Evolutionary conservation across 2,329 filamentous ascomycete species (phyloP), one percentile per base, ranked within the genome.

Genomic region (Trichocomaceae sp.): DNA sequence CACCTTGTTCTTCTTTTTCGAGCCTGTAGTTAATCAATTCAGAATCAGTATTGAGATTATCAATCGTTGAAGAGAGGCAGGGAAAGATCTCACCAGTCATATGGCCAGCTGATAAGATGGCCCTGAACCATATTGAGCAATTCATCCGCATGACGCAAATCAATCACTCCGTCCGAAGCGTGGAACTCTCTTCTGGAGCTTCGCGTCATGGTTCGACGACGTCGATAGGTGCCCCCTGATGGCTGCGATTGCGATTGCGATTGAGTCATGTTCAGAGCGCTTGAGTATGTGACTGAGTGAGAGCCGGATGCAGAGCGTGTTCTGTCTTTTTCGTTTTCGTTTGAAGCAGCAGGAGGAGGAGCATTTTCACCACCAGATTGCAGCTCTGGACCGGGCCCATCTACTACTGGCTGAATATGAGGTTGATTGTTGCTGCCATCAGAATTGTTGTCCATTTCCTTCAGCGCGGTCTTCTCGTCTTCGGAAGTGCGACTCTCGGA

Each of bases 21-120:
- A 96, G 82, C 90, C 79, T 81, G 26, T 29, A 8, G 50, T 19
- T 19, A 29, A 35, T 33, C 26, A 50, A 26, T 26, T 4, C 3
- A 26, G 23, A 17, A 12, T 57, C 62, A 64, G 58, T 54, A 60
- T 13, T 26, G 42, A 45, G 26, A 26, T 47, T 55, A 48, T 35
- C 13, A 29, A 22, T n/a, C n/a, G 19, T 48, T 50, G n/a, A 51
- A 54, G 20, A 50, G 20, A 20, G 23, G 7, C 12, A 29, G 13
- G 42, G 46, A 2, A 15, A 17, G 48, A 5, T 44, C 70, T 62
- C 69, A 81, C 83, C 95, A 99, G 65, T 99, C 90, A 71, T 97
- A 96, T 5, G 93, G 93, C 77, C 95, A 99, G 60, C 89, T 77
- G 23, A 99, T 91, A 51, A 99, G 71, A 68, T 91, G 85, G 1